Base-by-base conservation (phyloP, 768 basidiomycete genomes). In the Russula abietina region DNA sequence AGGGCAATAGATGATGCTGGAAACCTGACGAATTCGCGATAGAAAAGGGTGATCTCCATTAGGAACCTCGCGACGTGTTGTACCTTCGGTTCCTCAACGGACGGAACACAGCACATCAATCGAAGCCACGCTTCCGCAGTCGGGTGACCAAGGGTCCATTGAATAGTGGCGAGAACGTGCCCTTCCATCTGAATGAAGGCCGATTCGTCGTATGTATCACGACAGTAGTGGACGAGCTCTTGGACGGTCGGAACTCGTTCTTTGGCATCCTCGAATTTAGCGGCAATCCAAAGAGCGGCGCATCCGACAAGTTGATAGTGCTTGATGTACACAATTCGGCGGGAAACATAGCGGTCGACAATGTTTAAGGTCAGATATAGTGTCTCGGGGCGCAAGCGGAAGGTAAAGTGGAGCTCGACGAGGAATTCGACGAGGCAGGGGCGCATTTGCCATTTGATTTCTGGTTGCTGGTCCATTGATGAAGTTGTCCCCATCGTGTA, bases 161-260 rank as follows among this genome's bases (percentile, higher is more conserved):
- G 88, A 69, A 98, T 96, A 19, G 97, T 99, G 22, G 89, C 85
- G 45, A 99, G 83, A 56, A 99, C 91, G 71, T 99, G 97, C 5
- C 91, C 89, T 74, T 99, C 97, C 97, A 99, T 98, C 76, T 99
- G 97, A 64, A 98, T 88, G 75, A 99, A 99, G 2, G 96, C 96
- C 3, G 89, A 88, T 74, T 96, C 94, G 73, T 98, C 95, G 74
- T 98, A 98, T 2, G 93, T 93, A 71, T 95, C 88, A 70, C 89
- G 93, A 77, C 97, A 98, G 74, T 97, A 93, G 71, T 93, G 88
- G 49, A 87, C 88, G 58, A 99, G 87, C 67, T 98, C 95, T 71
- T 92, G 87, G 7, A 98, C 91, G 1, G 93, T 91, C 12, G 97
- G 97, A 16, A 98, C 93, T 66, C 95, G 93, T 72, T 98, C 96